A percentile compares a stretch with the other conserved stretches of the same genome.
Evolutionary conservation across 2,329 filamentous ascomycete genomes (phyloP).

Genomic region (Hirsutella minnesotensis): DNA sequence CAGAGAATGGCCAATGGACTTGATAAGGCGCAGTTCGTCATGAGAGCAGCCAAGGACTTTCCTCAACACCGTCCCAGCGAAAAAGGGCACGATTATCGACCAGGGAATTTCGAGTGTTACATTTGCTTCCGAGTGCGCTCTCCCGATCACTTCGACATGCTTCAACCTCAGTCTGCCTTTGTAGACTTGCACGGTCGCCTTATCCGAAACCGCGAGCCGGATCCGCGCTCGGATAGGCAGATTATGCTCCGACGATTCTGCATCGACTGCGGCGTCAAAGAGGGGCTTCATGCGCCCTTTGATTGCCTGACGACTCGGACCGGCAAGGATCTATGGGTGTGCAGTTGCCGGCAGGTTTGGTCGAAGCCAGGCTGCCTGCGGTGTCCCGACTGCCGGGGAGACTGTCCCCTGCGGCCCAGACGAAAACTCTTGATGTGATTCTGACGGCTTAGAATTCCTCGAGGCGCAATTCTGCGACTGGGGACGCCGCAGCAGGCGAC

Average conservation of each 20-base stretch:
- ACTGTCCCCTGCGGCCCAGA: slow-evolving; percentile 23
- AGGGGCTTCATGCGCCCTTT: slow-evolving; percentile 23
- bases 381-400: slow-evolving; percentile 22
- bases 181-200: slow-evolving; percentile 19
- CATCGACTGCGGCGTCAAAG: slow-evolving; percentile 26
- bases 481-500: no score
- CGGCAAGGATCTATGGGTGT: slow-evolving; percentile 27
- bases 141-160: slow-evolving; percentile 25
- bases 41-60: slow-evolving; percentile 28
- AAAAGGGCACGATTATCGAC: slow-evolving; percentile 22
- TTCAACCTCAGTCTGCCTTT: slow-evolving; percentile 20
- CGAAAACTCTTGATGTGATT: slow-evolving; percentile 14
- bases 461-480: background rate
- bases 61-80: slow-evolving; percentile 25
- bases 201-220: slow-evolving; percentile 16
- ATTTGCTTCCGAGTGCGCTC: slow-evolving; percentile 27
- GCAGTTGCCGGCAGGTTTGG: slow-evolving; percentile 23
- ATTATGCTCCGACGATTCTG: slow-evolving; percentile 26
- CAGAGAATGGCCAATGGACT: slow-evolving; percentile 18
- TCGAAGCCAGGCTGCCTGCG: slow-evolving; percentile 21
- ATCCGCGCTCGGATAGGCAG: slow-evolving; percentile 13
- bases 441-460: background rate
- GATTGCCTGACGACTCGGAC: slow-evolving; percentile 25
- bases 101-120: slow-evolving; percentile 30
- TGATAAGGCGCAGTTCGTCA: slow-evolving; percentile 28